A percentile compares a stretch with the other conserved stretches of the same genome.
Evolutionary conservation across 768 basidiomycete species (phyloP).

Genomic region (Coprinellus aureogranulatus): DNA sequence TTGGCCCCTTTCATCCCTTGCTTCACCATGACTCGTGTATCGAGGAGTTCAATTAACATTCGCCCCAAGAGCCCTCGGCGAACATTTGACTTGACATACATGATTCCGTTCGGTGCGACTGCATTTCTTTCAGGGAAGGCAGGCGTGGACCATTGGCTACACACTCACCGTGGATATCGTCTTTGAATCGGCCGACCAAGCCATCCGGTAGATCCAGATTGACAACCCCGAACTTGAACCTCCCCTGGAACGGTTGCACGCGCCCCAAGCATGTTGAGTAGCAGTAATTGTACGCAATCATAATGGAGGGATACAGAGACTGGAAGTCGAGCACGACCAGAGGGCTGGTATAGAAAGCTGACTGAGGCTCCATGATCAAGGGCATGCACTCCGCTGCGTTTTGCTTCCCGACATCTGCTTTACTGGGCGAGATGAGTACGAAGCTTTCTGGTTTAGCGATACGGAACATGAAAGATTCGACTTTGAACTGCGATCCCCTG

Average conservation of each 20-base stretch:
- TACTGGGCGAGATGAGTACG: slow-evolving; percentile 86
- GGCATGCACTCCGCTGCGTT: slow-evolving; percentile 97
- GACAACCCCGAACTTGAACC: slow-evolving; percentile 83
- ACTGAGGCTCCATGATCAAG: slow-evolving; percentile 90
- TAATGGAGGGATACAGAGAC: slow-evolving; percentile 92
- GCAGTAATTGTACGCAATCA: slow-evolving; percentile 98
- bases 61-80: slow-evolving; percentile 83
- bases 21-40: slow-evolving; percentile 97
- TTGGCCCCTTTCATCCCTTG: slow-evolving; percentile 86
- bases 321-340: slow-evolving; percentile 95
- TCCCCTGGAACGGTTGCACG: slow-evolving; percentile 79
- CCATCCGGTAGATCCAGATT: slow-evolving; percentile 69
- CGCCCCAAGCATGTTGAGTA: slow-evolving; percentile 96
- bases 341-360: slow-evolving; percentile 90
- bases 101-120: slow-evolving; percentile 96
- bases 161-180: slow-evolving; percentile 70
- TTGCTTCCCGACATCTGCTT: slow-evolving; percentile 85
- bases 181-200: slow-evolving; percentile 63
- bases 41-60: slow-evolving; percentile 89
- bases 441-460: slow-evolving; percentile 96
- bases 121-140: not conserved
- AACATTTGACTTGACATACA: slow-evolving; percentile 85
- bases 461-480: slow-evolving; percentile 97
- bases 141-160: not conserved
- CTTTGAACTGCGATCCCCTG: slow-evolving; percentile 97